These are phyloP conservation scores for Fusarium sp. DNA, from an alignment of 2,329 filamentous ascomycete species.

Conservation along the genomic window DNA sequence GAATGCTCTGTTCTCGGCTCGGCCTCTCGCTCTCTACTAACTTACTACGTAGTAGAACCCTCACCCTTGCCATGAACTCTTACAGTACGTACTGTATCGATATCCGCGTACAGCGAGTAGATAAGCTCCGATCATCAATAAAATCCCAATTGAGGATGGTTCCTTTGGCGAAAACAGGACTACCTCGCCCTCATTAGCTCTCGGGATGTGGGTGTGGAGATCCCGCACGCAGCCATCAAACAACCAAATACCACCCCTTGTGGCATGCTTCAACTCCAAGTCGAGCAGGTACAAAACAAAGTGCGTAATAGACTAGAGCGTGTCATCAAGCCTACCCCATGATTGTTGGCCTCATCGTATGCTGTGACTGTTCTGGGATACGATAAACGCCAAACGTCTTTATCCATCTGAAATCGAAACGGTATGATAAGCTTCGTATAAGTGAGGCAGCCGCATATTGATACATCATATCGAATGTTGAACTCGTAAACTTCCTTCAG, in stretches of 20 bases:
- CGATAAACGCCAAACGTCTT: not conserved
- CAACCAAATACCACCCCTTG: constrained; percentile 13
- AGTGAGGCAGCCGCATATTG: not conserved
- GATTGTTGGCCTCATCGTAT: not conserved
- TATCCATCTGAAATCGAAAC: not conserved
- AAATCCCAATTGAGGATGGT: not conserved
- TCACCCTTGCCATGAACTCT: not conserved
- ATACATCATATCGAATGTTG: constrained; percentile 8
- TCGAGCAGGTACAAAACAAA: constrained; percentile 17
- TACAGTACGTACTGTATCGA: not conserved
- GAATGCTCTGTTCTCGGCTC: constrained; percentile 23
- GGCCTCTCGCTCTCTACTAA: constrained; percentile 21
- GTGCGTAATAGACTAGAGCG: constrained; percentile 7
- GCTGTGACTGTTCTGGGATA: not conserved
- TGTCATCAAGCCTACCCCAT: constrained; percentile 4
- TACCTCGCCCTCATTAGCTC: constrained; percentile 26
- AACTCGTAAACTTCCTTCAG: not conserved
- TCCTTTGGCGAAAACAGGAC: constrained; percentile 20
- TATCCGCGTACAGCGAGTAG: constrained; percentile 30
- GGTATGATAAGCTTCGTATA: not conserved
- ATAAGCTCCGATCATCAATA: constrained; percentile 23
- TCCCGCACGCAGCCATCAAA: constrained; percentile 10
- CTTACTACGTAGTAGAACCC: constrained; percentile 1
- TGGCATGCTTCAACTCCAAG: constrained; percentile 4
- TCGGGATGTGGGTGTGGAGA: constrained; percentile 29